A percentile compares a stretch with the other conserved stretches of the same genome.
These are phyloP conservation scores for Exophiala sp. DNA, from an alignment of 2,329 filamentous ascomycete genomes.

Conservation along the genomic window DNA sequence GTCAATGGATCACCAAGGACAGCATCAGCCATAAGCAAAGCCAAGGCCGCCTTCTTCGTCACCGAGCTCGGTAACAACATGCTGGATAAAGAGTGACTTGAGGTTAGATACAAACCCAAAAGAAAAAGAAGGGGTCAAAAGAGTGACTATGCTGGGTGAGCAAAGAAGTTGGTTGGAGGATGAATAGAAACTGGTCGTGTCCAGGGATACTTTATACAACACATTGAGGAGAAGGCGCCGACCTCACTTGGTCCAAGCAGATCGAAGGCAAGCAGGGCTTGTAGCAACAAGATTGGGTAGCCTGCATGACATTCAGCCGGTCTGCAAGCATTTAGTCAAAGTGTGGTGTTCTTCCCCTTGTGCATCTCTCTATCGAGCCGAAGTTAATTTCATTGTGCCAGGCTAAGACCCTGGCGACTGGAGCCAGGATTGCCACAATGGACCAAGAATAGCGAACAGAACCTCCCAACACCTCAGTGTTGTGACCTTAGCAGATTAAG, in stretches of 20 bases:
- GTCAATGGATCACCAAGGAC: conserved; percentile 6
- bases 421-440: background rate
- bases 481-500: background rate
- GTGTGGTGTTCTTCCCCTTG: no score
- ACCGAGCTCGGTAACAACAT: conserved; percentile 3
- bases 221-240: background rate
- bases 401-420: background rate
- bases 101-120: conserved; percentile 4
- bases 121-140: conserved; percentile 1
- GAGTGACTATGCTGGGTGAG: conserved; percentile 9
- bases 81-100: conserved; percentile 5
- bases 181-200: background rate
- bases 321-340: background rate
- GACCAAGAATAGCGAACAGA: background rate
- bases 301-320: background rate
- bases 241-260: background rate
- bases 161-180: background rate
- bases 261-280: background rate
- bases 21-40: conserved; percentile 6
- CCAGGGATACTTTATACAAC: background rate
- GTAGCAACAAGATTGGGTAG: background rate
- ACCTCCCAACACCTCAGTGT: background rate
- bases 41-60: conserved; percentile 2
- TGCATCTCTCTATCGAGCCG: background rate
- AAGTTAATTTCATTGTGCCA: background rate